Conservation (phyloP, 1,284 basidiomycete species). For the Pseudozyma sp. region DNA sequence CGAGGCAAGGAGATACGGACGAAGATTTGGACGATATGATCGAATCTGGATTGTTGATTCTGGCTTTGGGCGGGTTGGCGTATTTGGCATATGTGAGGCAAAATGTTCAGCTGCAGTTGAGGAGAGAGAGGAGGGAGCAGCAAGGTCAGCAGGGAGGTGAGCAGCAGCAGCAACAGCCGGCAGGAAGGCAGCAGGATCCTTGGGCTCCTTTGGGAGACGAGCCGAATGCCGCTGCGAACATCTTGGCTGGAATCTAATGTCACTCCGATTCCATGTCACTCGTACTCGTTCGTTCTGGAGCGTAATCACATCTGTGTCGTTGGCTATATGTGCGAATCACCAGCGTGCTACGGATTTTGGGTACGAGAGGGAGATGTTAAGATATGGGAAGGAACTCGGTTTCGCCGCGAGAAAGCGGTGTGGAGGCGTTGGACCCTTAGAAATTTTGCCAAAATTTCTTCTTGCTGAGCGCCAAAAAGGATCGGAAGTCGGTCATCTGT, state of each 20-base stretch:
- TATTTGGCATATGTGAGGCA: constrained; percentile 56
- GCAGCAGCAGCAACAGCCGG: constrained; percentile 4
- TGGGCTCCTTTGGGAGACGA: constrained; percentile 38
- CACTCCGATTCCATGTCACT: not conserved
- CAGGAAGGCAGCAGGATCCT: constrained; percentile 21
- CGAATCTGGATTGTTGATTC: constrained; percentile 54
- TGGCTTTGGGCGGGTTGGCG: constrained; percentile 56
- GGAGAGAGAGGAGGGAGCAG: constrained; percentile 42
- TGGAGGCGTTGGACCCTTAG: constrained; percentile 8
- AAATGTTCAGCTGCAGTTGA: constrained; percentile 51
- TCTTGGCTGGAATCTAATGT: constrained; percentile 24
- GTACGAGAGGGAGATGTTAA: not conserved
- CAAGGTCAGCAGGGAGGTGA: constrained; percentile 19
- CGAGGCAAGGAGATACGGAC: constrained; percentile 36
- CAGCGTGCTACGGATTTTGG: not conserved
- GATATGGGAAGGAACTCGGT: not conserved
- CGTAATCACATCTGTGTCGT: not conserved
- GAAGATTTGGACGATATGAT: constrained; percentile 59
- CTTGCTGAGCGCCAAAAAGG: not conserved
- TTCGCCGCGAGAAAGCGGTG: not conserved
- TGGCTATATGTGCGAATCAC: not conserved
- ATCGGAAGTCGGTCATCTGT: constrained; percentile 19
- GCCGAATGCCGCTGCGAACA: constrained; percentile 40
- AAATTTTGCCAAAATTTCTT: constrained; percentile 17
- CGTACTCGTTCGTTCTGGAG: not conserved